Evolutionary conservation across 2,329 filamentous ascomycete genomes (phyloP).

Genomic region (Fusarium palustre): DNA sequence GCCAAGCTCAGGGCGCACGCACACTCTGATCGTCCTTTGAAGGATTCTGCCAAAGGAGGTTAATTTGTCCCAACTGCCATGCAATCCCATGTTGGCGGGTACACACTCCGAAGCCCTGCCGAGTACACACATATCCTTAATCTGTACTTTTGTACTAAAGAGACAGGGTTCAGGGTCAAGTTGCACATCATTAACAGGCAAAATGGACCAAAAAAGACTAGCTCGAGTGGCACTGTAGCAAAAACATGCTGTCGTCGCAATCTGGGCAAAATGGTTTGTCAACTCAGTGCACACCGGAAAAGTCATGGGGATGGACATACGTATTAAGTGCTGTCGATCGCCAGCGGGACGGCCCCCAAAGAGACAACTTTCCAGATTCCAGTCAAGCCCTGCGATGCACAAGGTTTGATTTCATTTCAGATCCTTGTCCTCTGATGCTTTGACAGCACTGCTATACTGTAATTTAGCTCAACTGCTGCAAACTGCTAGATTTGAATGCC

Average conservation of each 20-base stretch:
- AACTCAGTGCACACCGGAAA: neutral
- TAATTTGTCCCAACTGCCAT: slow-evolving; percentile 32
- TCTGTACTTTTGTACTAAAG: slow-evolving; percentile 17
- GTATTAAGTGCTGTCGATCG: slow-evolving; percentile 18
- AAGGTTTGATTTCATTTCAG: neutral
- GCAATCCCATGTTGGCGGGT: slow-evolving; percentile 9
- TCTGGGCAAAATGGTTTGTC: neutral
- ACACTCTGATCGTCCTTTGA: slow-evolving; percentile 1
- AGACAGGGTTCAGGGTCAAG: slow-evolving; percentile 11
- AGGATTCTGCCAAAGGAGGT: slow-evolving; percentile 33
- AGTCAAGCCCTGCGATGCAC: neutral
- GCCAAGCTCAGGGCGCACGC: slow-evolving; percentile 18
- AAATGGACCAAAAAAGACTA: slow-evolving; percentile 17
- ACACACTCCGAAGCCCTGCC: slow-evolving; percentile 30
- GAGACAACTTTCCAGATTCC: neutral
- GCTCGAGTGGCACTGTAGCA: neutral
- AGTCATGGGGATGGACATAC: slow-evolving; percentile 1
- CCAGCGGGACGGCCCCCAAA: slow-evolving; percentile 24
- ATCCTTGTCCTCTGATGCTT: neutral
- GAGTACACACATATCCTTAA: neutral
- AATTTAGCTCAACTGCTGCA: slow-evolving; percentile 1
- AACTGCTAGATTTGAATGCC: slow-evolving; percentile 18
- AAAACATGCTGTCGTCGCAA: neutral
- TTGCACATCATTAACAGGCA: slow-evolving; percentile 28
- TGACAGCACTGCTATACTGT: neutral